Evolutionary conservation across 2,329 filamentous ascomycete genomes (phyloP).

Genomic region (Lecanicillium sp.): DNA sequence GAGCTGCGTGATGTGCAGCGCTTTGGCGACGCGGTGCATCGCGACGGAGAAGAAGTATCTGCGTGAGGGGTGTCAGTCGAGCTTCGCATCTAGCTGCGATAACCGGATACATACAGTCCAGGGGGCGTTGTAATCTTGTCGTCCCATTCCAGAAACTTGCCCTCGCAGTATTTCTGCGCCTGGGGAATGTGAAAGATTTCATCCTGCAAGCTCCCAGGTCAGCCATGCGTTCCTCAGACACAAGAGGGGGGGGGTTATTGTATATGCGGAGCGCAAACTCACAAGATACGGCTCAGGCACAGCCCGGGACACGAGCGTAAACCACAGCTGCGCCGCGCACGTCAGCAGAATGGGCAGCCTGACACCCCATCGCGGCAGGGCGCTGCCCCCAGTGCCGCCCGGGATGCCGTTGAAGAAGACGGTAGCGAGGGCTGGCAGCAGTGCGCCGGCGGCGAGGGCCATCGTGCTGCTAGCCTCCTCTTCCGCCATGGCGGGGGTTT

Average conservation of each 20-base stretch:
- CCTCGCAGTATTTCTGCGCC: constrained; percentile 77
- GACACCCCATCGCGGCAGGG: constrained; percentile 12
- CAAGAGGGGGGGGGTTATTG: not conserved
- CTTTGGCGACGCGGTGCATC: not conserved
- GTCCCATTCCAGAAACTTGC: constrained; percentile 76
- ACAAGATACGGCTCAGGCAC: constrained; percentile 53
- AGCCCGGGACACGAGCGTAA: constrained; percentile 27
- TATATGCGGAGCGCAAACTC: constrained; percentile 15
- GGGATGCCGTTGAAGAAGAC: constrained; percentile 13
- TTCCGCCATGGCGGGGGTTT: constrained; percentile 1
- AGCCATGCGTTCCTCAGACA: constrained; percentile 4
- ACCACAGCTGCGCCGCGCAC: constrained; percentile 26
- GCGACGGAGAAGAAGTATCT: constrained; percentile 41
- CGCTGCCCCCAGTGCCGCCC: constrained; percentile 5
- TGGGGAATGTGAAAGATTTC: constrained; percentile 88
- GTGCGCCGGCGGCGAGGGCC: not conserved
- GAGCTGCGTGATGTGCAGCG: constrained; percentile 4
- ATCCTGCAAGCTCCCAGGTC: constrained; percentile 47
- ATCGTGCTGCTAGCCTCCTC: constrained; percentile 3
- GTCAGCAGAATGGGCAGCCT: constrained; percentile 11
- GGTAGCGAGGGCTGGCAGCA: constrained; percentile 8
- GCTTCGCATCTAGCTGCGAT: too few species aligned
- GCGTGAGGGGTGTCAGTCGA: too few species aligned
- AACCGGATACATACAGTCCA: constrained; percentile 71
- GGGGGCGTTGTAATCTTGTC: constrained; percentile 96